These are phyloP conservation scores for Chondrostereum purpureum DNA, from an alignment of 1,284 basidiomycete genomes.

Conservation along the genomic window DNA sequence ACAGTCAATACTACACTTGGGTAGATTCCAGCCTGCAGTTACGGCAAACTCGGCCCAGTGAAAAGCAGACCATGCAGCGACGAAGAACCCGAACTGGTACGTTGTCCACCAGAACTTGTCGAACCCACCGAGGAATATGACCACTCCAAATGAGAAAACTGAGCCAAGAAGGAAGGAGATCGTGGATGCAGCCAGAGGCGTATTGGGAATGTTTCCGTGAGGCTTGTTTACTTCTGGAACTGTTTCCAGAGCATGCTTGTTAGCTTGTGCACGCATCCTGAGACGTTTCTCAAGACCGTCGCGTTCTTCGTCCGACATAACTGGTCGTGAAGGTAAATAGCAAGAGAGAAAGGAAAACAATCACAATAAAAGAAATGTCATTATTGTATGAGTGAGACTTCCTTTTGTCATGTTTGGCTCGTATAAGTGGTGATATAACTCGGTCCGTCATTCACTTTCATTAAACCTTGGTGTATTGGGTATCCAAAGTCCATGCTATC, in stretches of 20 bases:
- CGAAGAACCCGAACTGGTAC: slow-evolving; percentile 76
- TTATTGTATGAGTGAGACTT: too few relatives aligned
- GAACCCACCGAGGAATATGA: slow-evolving; percentile 45
- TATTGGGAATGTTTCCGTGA: slow-evolving; percentile 73
- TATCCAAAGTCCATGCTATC: too few relatives aligned
- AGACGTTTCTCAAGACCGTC: slow-evolving; percentile 43
- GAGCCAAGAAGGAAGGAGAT: slow-evolving; percentile 74
- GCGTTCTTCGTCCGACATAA: too few relatives aligned
- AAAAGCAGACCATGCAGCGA: slow-evolving; percentile 77
- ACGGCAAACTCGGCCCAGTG: slow-evolving; percentile 95
- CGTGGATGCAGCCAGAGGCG: slow-evolving; percentile 64
- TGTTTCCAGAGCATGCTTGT: slow-evolving; percentile 46
- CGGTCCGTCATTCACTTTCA: too few relatives aligned
- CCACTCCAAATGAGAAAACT: slow-evolving; percentile 48
- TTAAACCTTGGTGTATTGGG: too few relatives aligned
- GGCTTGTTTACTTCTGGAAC: slow-evolving; percentile 37
- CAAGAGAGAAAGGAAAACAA: too few relatives aligned
- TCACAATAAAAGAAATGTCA: too few relatives aligned
- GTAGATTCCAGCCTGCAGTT: slow-evolving; percentile 92
- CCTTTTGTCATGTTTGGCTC: too few relatives aligned
- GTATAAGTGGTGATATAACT: not conserved
- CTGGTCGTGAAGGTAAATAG: too few relatives aligned
- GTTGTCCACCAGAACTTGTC: slow-evolving; percentile 56
- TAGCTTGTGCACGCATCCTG: slow-evolving; percentile 29
- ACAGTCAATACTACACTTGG: slow-evolving; percentile 93